Base-by-base conservation (phyloP, 78 protist genomes). In the Isochrysis galbana region DNA sequence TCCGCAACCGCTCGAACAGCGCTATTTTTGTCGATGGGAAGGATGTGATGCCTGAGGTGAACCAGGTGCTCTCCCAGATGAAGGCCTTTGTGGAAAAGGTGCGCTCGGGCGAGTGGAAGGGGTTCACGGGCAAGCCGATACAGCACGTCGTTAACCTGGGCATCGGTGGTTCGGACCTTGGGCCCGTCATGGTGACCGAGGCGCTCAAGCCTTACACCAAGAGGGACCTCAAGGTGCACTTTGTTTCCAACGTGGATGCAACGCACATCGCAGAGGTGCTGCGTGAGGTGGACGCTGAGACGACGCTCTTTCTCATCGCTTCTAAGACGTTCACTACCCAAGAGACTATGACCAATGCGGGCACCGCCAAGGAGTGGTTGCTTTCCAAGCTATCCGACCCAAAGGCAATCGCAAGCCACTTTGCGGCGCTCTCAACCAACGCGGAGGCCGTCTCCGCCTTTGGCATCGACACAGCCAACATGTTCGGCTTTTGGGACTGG, bases 401-500 rank as follows among this genome's bases (percentile, higher is more conserved):
- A 7, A 51, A 51, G 61, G 61, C 96, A 22, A 94, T 98, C 14
- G 98, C 97, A 22, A 96, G 94, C 94, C 99, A 98, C 95, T 98
- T 98, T 82, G 98, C 96, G 1, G 99, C 99, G 22, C 90, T 98
- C 87, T 97, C 98, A n/a, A 98, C 99, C 69, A 97, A 97, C 96
- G 93, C 90, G 91, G 41, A 39, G 94, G 87, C 34, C 25, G 97
- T 96, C 17, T 55, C 87, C 38, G 96, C 29, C 89, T 98, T 98
- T 77, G 99, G 99, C 87, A 98, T 98, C 61, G 97, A 94, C 92
- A 7, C 7, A 51, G 96, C 44, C 22, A 98, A 98, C 94, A 98
- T 98, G 98, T 98, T 98, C 87, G 98, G 82, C 48, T 98, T 98
- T 95, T 98, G 99, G 99, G 99, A 98, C 91, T 97, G 98, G 98